phyloP scores from a whole-genome alignment of 805 yeast species.

The Kuraishia ogatae region DNA sequence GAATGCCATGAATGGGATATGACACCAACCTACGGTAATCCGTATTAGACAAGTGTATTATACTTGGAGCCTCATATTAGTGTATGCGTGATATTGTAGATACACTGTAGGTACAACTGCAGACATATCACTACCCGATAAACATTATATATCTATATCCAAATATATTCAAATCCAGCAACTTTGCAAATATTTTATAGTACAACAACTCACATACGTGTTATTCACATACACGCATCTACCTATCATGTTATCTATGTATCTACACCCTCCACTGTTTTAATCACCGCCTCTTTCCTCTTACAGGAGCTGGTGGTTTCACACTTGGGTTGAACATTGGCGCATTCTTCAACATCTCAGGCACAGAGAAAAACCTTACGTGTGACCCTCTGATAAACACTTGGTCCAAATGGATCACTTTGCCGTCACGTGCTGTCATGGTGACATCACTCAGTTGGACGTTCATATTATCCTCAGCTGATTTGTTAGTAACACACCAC shows the following conservation, averaged over 20 bases:
- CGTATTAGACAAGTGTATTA: too few species aligned
- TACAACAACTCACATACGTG: too few species aligned
- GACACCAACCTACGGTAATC: too few species aligned
- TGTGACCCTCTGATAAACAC: slow-evolving; percentile 91
- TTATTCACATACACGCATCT: too few species aligned
- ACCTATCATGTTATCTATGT: slow-evolving; percentile 3
- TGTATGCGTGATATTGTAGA: too few species aligned
- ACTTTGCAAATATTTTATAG: too few species aligned
- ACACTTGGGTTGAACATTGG: slow-evolving; percentile 66
- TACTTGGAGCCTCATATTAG: too few species aligned
- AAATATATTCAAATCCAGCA: too few species aligned
- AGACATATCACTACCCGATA: too few species aligned
- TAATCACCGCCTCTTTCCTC: slow-evolving; percentile 42
- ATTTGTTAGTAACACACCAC: slow-evolving; percentile 3
- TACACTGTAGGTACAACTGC: too few species aligned
- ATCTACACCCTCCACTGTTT: neutral
- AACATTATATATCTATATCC: too few species aligned
- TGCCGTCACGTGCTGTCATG: slow-evolving; percentile 70
- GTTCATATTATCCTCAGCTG: slow-evolving; percentile 86
- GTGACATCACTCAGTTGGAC: slow-evolving; percentile 76
- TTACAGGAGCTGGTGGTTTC: slow-evolving; percentile 64
- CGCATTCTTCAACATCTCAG: slow-evolving; percentile 82
- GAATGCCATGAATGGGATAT: too few species aligned
- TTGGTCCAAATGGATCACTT: slow-evolving; percentile 66
- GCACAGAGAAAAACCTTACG: slow-evolving; percentile 74